Conservation (phyloP, 352 stramenopile genomes). For the Globisporangium yorkense region DNA sequence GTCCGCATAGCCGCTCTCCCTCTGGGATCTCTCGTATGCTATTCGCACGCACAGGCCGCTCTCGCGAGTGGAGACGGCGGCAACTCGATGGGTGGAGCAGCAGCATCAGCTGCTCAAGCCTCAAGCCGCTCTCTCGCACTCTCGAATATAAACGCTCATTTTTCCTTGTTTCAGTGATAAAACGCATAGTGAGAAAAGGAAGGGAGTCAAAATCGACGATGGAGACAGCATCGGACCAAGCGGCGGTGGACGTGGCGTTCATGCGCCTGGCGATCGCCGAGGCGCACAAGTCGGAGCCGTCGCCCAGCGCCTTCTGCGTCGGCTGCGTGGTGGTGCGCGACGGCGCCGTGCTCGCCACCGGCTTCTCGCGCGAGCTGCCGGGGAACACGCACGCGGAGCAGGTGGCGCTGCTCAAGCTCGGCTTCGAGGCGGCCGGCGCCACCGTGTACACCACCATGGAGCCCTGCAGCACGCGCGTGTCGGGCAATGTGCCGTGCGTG, state of each 20-base stretch:
- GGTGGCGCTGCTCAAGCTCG: slow-evolving; percentile 77
- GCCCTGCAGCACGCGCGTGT: slow-evolving; percentile 83
- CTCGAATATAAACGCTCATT: background rate
- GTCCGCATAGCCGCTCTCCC: background rate
- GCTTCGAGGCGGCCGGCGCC: slow-evolving; percentile 49
- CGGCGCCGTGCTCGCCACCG: slow-evolving; percentile 48
- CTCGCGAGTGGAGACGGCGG: background rate
- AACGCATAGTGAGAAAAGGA: no score
- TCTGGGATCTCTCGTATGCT: background rate
- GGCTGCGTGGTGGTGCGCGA: slow-evolving; percentile 73
- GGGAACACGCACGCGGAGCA: slow-evolving; percentile 89
- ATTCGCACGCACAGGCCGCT: background rate
- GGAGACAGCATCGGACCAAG: background rate
- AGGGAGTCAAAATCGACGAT: background rate
- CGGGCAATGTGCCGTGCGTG: slow-evolving; percentile 77
- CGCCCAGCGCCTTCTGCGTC: slow-evolving; percentile 75
- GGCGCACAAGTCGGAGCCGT: slow-evolving; percentile 67
- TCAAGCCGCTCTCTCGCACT: background rate
- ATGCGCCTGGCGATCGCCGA: slow-evolving; percentile 80
- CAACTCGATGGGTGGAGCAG: background rate
- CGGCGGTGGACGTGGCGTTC: slow-evolving; percentile 34
- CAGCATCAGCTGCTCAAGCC: background rate
- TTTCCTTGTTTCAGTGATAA: no score
- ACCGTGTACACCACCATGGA: slow-evolving; percentile 90
- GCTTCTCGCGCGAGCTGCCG: slow-evolving; percentile 80